Evolutionary conservation across 106 monocot genomes (phyloP).

Genomic region (Phalaenopsis aphrodite): DNA sequence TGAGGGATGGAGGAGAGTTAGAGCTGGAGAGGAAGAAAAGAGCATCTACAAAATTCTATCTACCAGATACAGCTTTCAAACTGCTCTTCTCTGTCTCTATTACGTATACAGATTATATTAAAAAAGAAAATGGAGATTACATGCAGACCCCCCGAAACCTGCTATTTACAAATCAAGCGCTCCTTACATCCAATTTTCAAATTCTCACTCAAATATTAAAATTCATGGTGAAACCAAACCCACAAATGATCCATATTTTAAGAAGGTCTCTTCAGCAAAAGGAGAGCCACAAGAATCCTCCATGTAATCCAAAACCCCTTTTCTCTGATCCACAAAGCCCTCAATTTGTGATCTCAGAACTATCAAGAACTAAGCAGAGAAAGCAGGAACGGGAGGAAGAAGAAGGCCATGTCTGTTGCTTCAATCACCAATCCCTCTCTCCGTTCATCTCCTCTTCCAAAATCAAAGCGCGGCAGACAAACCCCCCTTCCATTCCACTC

Average conservation of each 20-base stretch:
- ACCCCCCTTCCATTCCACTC: background rate
- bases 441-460: conserved; percentile 27
- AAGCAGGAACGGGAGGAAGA: background rate
- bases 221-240: too few species aligned
- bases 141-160: too few species aligned
- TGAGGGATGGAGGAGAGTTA: background rate
- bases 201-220: too few species aligned
- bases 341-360: background rate
- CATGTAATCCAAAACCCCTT: background rate
- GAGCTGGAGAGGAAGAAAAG: background rate
- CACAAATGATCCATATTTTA: background rate
- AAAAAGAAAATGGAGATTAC: too few species aligned
- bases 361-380: conserved; percentile 1
- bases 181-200: too few species aligned
- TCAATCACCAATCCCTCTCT: conserved; percentile 29
- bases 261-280: background rate
- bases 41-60: background rate
- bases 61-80: too few species aligned
- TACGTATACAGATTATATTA: too few species aligned
- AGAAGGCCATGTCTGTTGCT: conserved; percentile 27
- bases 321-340: background rate
- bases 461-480: conserved; percentile 14
- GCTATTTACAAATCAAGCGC: too few species aligned
- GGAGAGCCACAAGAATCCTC: conserved; percentile 2
- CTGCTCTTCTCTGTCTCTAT: too few species aligned